Evolutionary conservation across 2,329 filamentous ascomycete species (phyloP), one percentile per base, ranked within the genome.

Genomic region (Trichoderma simmonsii): DNA sequence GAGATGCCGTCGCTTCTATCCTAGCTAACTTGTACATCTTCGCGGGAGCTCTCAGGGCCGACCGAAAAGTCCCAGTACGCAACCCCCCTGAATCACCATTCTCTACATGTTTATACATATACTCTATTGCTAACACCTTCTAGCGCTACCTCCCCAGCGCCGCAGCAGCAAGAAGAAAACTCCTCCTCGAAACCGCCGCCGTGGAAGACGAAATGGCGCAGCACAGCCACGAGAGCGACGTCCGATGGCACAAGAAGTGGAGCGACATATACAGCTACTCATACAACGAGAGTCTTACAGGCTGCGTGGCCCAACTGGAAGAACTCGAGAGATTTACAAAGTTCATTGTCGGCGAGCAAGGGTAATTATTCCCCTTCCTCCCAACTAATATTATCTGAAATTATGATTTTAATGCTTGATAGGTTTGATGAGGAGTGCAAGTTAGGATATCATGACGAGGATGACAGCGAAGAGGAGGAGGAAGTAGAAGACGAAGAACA

Each of bases 21-120:
- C 78, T 90, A 5, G 87, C 86, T 72, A 89, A 89, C 74, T 76
- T 90, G 3, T 90, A 89, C 75, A 83, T 89, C 57, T 80, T 90
- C 1, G 87, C 87, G 0, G 87, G 87, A 0, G 88, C 88, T 6
- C 77, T 90, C 51, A 81, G 86, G 39, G 84, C 85, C 0, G 81
- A 85, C 61, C 80, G 83, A 30, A 84, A 83, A 75, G 85, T 88
- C 2, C 86, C 86, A 6, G 84, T 85, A 83, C 76, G 54, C 30
- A 26, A 28, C 28, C 5, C 18, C 11, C n/a, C 24, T 7, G 18
- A 39, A 14, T 1, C 26, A 28, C 14, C 8, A 24, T 9, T 43
- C 7, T 15, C 24, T 24, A 24, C 24, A 24, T 4, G 21, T 36
- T 26, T 59, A 51, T 7, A 18, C 24, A 34, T 36, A 14, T 36